Conservation (phyloP, 2,329 filamentous ascomycete species). For the Hymenoscyphus albidus region DNA sequence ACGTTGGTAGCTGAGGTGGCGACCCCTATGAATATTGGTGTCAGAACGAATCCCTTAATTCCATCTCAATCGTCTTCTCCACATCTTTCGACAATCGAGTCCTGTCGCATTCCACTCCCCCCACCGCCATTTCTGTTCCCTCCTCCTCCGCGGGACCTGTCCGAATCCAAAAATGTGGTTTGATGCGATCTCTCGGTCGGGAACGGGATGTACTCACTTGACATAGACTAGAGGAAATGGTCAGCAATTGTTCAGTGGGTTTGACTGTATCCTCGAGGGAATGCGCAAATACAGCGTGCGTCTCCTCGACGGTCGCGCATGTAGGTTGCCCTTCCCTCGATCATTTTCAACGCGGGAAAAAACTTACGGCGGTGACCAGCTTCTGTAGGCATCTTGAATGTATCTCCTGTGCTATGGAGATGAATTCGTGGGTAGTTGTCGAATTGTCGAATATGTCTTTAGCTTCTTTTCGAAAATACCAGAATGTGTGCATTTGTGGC, state of each 20-base stretch:
- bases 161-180: constrained; percentile 12
- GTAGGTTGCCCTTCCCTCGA: neutral
- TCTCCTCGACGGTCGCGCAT: neutral
- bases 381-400: constrained; percentile 82
- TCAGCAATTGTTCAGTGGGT: constrained; percentile 28
- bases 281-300: neutral
- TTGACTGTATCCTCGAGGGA: constrained; percentile 6
- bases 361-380: constrained; percentile 84
- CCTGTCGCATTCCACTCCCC: constrained; percentile 10
- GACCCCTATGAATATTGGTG: constrained; percentile 62
- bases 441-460: constrained; percentile 32
- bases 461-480: constrained; percentile 12
- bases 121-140: neutral
- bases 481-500: constrained; percentile 5
- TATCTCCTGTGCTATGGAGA: constrained; percentile 44
- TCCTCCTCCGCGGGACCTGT: constrained; percentile 3
- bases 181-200: constrained; percentile 6
- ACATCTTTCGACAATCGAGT: neutral
- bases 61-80: neutral
- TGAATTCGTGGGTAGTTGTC: constrained; percentile 27
- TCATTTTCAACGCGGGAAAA: neutral
- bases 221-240: constrained; percentile 65
- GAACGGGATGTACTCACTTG: constrained; percentile 63
- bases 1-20: constrained; percentile 97
- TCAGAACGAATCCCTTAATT: constrained; percentile 23